phyloP scores from a whole-genome alignment of 2,329 filamentous ascomycete species.

The Parastagonospora nodorum region DNA sequence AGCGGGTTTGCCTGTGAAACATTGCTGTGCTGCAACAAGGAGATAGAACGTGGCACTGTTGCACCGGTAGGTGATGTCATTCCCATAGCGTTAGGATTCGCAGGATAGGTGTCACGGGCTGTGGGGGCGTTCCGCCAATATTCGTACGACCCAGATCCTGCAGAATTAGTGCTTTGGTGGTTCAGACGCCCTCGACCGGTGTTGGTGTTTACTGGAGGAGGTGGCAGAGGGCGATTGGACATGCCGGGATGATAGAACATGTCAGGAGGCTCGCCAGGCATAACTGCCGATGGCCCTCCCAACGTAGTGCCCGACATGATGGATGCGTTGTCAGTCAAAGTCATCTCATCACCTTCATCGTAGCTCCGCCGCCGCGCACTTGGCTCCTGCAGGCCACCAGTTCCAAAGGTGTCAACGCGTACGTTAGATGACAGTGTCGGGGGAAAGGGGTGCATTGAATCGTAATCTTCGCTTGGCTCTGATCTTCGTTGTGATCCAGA shows the following conservation, averaged over 20 bases:
- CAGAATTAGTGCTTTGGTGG: slow-evolving; percentile 39
- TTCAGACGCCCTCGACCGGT: slow-evolving; percentile 52
- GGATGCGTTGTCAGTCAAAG: slow-evolving; percentile 47
- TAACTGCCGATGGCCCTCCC: slow-evolving; percentile 35
- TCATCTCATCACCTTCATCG: slow-evolving; percentile 84
- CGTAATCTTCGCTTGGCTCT: slow-evolving; percentile 48
- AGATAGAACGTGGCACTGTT: slow-evolving; percentile 53
- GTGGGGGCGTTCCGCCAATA: slow-evolving; percentile 44
- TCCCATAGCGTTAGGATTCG: slow-evolving; percentile 35
- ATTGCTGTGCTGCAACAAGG: slow-evolving; percentile 79
- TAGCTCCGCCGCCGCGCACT: slow-evolving; percentile 77
- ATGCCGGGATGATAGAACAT: slow-evolving; percentile 93
- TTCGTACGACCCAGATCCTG: slow-evolving; percentile 52
- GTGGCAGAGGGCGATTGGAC: slow-evolving; percentile 63
- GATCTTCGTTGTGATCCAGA: slow-evolving; percentile 53
- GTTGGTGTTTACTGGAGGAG: slow-evolving; percentile 63
- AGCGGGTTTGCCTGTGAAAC: slow-evolving; percentile 79
- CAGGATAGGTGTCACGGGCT: slow-evolving; percentile 38
- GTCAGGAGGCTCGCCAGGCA: slow-evolving; percentile 72
- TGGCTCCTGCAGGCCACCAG: slow-evolving; percentile 84
- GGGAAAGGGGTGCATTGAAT: slow-evolving; percentile 62
- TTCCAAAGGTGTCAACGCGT: slow-evolving; percentile 83
- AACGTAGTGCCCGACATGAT: slow-evolving; percentile 31
- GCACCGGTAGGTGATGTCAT: slow-evolving; percentile 40
- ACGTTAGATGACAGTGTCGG: slow-evolving; percentile 63